Evolutionary conservation across 371 early-diverging fungal genomes (phyloP).

Genomic region (Mucor saturninus): DNA sequence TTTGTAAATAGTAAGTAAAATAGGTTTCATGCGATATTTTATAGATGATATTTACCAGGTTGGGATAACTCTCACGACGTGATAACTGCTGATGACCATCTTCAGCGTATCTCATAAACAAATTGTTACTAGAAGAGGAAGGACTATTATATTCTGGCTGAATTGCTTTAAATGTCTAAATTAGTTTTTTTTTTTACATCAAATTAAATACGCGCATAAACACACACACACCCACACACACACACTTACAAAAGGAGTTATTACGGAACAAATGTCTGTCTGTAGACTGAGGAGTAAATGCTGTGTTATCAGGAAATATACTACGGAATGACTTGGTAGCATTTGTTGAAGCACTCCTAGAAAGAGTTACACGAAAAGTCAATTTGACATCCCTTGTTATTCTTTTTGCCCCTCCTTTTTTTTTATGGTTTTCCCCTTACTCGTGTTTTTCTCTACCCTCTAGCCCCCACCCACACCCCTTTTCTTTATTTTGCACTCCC

Average conservation of each 20-base stretch:
- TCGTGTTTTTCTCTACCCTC: slow-evolving; percentile 8
- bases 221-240: not conserved
- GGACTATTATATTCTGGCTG: slow-evolving; percentile 9
- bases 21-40: not conserved
- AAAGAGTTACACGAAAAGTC: slow-evolving; percentile 12
- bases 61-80: slow-evolving; percentile 48
- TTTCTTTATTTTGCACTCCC: slow-evolving; percentile 1
- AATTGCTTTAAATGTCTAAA: slow-evolving; percentile 1
- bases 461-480: not conserved
- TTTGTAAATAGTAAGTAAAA: not conserved
- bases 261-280: slow-evolving; percentile 36
- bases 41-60: slow-evolving; percentile 26
- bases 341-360: slow-evolving; percentile 16
- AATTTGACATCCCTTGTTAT: slow-evolving; percentile 20
- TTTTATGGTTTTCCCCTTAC: not conserved
- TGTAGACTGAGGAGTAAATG: slow-evolving; percentile 40
- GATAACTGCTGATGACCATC: slow-evolving; percentile 27
- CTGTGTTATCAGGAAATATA: slow-evolving; percentile 41
- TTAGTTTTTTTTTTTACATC: not conserved
- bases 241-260: slow-evolving; percentile 16
- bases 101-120: slow-evolving; percentile 11
- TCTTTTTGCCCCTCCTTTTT: not conserved
- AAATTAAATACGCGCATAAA: not conserved
- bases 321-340: slow-evolving; percentile 37
- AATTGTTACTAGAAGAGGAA: not conserved